Base-by-base conservation (phyloP, 139 green algal genomes). In the Volvox reticuliferus region DNA sequence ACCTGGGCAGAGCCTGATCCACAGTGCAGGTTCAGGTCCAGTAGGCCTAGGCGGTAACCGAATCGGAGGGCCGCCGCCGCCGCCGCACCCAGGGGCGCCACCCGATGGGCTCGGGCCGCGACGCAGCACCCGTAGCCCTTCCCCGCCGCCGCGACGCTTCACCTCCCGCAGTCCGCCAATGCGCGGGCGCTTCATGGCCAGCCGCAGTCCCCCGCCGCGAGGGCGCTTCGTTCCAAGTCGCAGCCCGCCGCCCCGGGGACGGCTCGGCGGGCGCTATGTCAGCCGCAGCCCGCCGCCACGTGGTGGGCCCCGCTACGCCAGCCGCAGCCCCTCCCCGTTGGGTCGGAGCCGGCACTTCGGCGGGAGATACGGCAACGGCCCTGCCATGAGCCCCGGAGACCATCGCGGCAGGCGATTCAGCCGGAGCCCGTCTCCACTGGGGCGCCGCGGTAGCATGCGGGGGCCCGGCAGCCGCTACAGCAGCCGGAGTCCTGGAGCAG, bases 231-330 rank as follows among this genome's bases (percentile, higher is more conserved):
- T 67, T 17, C 22, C 22, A 22, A 88, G 83, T 65, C 83, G 83
- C 67, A 89, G 83, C 35, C 83, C 83, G 83, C 83, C 83, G 67
- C 67, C 36, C 20, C 67, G 67, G 2, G 67, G 67, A 20, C 36
- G 82, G 24, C 17, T 36, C 5, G 82, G 62, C 12, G n/a, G 67
- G 36, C 62, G 61, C 0, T 61, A 63, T 30, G 19, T 19, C 36
- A 89, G 85, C 85, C 85, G 85, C 69, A 89, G 85, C 69, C 85
- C 69, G 63, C 63, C 82, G 82, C 82, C 82, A 30, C 80, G 50
- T 18, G 82, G 82, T 33, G 82, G 62, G 12, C 67, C 67, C 2
- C 62, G 30, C 30, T 30, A 33, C 67, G 63, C 37, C 67, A 89
- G 85, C 85, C 85, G 85, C 44, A 89, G 85, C 69, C 85, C 69